Base-by-base conservation (phyloP, 352 stramenopile genomes). In the Poterioochromonas sp. region DNA sequence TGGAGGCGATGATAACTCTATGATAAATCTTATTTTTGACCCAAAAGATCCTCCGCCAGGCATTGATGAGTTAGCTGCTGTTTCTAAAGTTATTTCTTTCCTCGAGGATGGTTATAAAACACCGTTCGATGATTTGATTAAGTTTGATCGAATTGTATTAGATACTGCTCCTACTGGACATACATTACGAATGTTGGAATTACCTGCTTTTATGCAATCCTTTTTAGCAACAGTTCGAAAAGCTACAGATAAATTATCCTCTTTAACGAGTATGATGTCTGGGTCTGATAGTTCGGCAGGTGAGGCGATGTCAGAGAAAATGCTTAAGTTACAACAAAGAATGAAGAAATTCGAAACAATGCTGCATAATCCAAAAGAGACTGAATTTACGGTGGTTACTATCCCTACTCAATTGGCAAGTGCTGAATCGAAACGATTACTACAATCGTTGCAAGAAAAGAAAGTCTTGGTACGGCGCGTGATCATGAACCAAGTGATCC, bases 191-290 rank as follows among this genome's bases (percentile, higher is more conserved):
- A 83, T 94, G 60, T 83, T 94, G 39, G 81, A 86, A 68, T 82
- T 93, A 49, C 90, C 90, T n/a, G 82, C 88, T 79, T 93, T 94
- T 77, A n/a, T n/a, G n/a, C n/a, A n/a, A n/a, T n/a, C n/a, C n/a
- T n/a, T n/a, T n/a, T n/a, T n/a, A n/a, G n/a, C n/a, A n/a, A n/a
- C n/a, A n/a, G n/a, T n/a, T n/a, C n/a, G n/a, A n/a, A n/a, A n/a
- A n/a, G n/a, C n/a, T n/a, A n/a, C n/a, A n/a, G n/a, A n/a, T n/a
- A n/a, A n/a, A n/a, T 83, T 93, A 32, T 87, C 93, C 82, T 85
- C 83, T 49, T 84, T 92, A 20, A 81, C 92, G 47, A 83, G 82
- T 40, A 93, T 90, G 80, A 74, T 91, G 5, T 76, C 89, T n/a
- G 82, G 83, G 37, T 81, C 90, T 29, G 62, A 85, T 58, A 32